Percentiles rank a stretch among this genome's conserved stretches.
Evolutionary conservation across 2,329 filamentous ascomycete genomes (phyloP).

Genomic region (Pestalotiopsis sp.): DNA sequence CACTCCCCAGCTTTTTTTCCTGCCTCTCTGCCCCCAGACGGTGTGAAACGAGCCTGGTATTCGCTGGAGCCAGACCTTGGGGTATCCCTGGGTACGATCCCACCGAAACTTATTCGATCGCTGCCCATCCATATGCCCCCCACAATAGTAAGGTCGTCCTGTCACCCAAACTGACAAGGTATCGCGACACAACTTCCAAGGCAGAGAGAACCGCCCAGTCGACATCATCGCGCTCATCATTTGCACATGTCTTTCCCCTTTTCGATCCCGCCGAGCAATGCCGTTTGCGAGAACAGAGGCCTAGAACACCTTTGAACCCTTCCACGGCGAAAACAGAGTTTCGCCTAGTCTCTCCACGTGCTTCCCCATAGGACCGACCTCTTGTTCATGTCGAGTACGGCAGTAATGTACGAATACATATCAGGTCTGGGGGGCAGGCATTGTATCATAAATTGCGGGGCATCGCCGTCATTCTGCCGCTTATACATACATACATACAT

Average conservation of each 20-base stretch:
- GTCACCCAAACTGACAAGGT: background rate
- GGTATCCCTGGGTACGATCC: constrained; percentile 3
- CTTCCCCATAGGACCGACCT: background rate
- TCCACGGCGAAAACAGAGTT: background rate
- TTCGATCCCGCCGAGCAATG: background rate
- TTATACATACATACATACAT: background rate
- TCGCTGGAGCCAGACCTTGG: background rate
- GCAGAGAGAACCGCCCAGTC: background rate
- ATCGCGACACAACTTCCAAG: constrained; percentile 1
- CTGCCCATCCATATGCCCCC: background rate
- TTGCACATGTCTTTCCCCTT: background rate
- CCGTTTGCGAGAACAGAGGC: background rate
- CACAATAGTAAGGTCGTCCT: background rate
- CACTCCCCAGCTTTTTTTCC: background rate
- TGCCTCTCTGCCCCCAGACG: constrained; percentile 1
- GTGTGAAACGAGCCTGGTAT: constrained; percentile 5
- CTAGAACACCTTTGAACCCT: background rate
- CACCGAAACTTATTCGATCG: background rate
- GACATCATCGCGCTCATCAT: background rate
- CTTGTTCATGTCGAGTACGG: background rate
- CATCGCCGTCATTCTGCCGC: constrained; percentile 1
- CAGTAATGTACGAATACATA: background rate
- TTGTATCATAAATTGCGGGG: constrained; percentile 11
- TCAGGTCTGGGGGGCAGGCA: constrained; percentile 4
- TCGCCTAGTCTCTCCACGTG: background rate